phyloP scores from a whole-genome alignment of 2,329 filamentous ascomycete species.

The Neopestalotiopsis sp. region DNA sequence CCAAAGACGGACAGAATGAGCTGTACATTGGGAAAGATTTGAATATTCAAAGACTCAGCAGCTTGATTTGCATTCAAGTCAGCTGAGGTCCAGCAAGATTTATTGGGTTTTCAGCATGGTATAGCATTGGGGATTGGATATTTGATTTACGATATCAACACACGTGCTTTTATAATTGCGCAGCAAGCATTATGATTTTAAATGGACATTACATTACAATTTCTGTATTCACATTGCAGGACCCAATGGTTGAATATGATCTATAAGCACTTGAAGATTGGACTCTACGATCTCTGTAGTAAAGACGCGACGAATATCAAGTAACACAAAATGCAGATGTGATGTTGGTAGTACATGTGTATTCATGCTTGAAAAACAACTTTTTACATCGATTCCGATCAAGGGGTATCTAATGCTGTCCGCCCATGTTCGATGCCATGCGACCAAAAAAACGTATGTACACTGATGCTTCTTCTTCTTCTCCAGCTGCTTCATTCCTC shows the following conservation, averaged over 20 bases:
- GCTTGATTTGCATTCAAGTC: background rate
- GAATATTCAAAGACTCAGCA: background rate
- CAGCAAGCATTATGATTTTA: background rate
- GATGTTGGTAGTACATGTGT: background rate
- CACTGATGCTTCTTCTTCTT: slow-evolving; percentile 3
- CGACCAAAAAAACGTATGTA: background rate
- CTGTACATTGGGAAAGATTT: background rate
- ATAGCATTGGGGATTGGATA: background rate
- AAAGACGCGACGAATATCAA: background rate
- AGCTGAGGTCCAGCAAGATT: too few species aligned
- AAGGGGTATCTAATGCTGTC: slow-evolving; percentile 13
- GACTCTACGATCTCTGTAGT: too few species aligned
- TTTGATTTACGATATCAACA: background rate
- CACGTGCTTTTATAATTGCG: background rate
- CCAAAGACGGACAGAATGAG: background rate
- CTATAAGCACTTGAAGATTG: too few species aligned
- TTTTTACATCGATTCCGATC: slow-evolving; percentile 13
- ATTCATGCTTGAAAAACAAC: background rate
- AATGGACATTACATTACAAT: background rate
- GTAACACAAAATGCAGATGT: background rate
- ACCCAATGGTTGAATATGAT: background rate
- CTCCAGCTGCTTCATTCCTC: background rate
- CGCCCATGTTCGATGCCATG: slow-evolving; percentile 6
- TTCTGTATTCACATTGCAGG: background rate
- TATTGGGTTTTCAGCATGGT: too few species aligned